Base-by-base conservation (phyloP, 495 filamentous ascomycete genomes). In the Xylaria castorea region DNA sequence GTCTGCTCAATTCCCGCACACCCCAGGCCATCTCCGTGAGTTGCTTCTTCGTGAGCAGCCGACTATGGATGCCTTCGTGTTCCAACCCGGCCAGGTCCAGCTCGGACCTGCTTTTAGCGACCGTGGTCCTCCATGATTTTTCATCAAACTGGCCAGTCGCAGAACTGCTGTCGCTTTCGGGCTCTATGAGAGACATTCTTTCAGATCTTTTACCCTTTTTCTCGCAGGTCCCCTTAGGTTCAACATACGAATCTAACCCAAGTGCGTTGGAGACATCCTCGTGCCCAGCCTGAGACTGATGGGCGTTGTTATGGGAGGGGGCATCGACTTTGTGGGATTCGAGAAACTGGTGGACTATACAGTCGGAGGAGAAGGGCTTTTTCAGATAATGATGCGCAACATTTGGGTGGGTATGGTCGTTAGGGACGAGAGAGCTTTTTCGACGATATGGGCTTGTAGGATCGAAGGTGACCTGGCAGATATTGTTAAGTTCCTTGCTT, bases 11-110 rank as follows among this genome's bases (percentile, higher is more conserved):
- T 77, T 97, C 94, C 38, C 96, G 88, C 68, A 99, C 94, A 30
- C 95, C 95, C 89, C 93, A 94, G 0, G 94, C 94, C 96, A 99
- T 97, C 73, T 98, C 96, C 1, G 91, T 92, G 44, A 99, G 85
- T 80, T 99, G 93, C 71, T 91, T 92, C 82, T 98, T 99, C 2
- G 94, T 98, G 73, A 99, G 85, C 42, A 96, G 87, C 18, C 87
- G 82, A 69, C 81, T 85, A 71, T 87, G 83, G 46, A 81, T 65
- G 12, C 75, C 80, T 25, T 81, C 79, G 7, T 70, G 66, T 68
- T 73, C 73, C 48, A 64, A 69, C 1, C 70, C 70, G 75, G 72
- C 53, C 70, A 68, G 61, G 48, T 84, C 80, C 61, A 81, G 44
- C 22, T 78, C 74, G 12, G 80, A 71, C 22, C 75, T 71, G 18